phyloP scores from a whole-genome alignment of 2,329 filamentous ascomycete genomes.

The Albifimbria verrucaria region DNA sequence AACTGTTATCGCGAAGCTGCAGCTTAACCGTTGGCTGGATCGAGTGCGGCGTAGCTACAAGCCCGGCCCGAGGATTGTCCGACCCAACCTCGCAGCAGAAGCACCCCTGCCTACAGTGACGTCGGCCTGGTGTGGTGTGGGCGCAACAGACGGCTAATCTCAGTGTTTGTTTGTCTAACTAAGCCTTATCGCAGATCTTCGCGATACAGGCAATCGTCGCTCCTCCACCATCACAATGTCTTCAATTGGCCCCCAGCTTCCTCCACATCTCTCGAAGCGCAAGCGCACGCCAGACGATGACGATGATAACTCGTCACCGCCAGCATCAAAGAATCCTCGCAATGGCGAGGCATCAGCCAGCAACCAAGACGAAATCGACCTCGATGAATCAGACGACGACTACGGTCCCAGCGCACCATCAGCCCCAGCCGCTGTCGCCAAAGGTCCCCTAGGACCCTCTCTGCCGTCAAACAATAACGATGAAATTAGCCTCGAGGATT shows the following conservation, averaged over 20 bases:
- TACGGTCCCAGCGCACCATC: slow-evolving; percentile 35
- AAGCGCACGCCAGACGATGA: slow-evolving; percentile 50
- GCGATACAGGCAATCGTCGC: too few species aligned
- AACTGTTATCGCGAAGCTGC: not conserved
- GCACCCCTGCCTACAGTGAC: slow-evolving; percentile 16
- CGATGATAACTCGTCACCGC: slow-evolving; percentile 29
- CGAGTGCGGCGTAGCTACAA: slow-evolving; percentile 13
- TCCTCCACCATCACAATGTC: slow-evolving; percentile 46
- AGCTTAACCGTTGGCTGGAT: not conserved
- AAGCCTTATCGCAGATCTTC: too few species aligned
- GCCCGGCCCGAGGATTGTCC: slow-evolving; percentile 26
- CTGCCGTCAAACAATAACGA: slow-evolving; percentile 28
- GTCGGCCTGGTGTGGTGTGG: slow-evolving; percentile 11
- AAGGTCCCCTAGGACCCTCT: slow-evolving; percentile 15
- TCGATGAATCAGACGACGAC: slow-evolving; percentile 38
- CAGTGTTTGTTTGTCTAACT: not conserved
- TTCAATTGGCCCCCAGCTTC: slow-evolving; percentile 67
- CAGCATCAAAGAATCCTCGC: slow-evolving; percentile 40
- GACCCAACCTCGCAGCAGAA: slow-evolving; percentile 6
- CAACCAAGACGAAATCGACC: slow-evolving; percentile 48
- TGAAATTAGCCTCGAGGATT: slow-evolving; percentile 39
- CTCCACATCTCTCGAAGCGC: slow-evolving; percentile 63
- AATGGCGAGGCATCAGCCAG: slow-evolving; percentile 18
- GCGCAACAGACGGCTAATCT: not conserved
- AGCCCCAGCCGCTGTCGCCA: slow-evolving; percentile 11